A percentile compares a stretch with the other conserved stretches of the same genome.
Evolutionary conservation across 352 stramenopile genomes (phyloP).

Genomic region (Pythium grandisporangium): DNA sequence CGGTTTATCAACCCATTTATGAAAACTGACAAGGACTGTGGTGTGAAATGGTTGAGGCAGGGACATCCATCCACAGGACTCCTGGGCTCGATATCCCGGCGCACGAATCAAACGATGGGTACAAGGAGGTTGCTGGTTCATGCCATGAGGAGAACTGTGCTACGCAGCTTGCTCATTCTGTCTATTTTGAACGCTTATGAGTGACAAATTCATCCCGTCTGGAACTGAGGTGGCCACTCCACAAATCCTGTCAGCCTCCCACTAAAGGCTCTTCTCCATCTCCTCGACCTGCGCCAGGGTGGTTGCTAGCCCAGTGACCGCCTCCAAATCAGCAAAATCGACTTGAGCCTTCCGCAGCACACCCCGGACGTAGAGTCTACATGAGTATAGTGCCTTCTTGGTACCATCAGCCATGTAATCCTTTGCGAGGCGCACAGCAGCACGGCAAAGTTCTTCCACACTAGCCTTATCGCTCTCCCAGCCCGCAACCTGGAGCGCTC

Average conservation of each 20-base stretch:
- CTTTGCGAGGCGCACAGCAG: constrained; percentile 38
- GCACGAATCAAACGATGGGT: too few species aligned
- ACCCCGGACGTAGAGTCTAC: constrained; percentile 61
- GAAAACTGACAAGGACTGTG: too few species aligned
- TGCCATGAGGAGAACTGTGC: background rate
- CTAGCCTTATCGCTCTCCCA: constrained; percentile 57
- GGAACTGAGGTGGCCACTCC: background rate
- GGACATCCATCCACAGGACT: too few species aligned
- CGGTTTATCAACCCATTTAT: too few species aligned
- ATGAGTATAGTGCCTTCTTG: constrained; percentile 76
- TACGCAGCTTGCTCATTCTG: background rate
- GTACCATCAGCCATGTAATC: constrained; percentile 61
- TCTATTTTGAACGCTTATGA: background rate
- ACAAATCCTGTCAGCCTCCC: background rate
- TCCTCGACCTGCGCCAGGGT: constrained; percentile 44
- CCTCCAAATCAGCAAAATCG: constrained; percentile 43
- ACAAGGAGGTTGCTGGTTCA: too few species aligned
- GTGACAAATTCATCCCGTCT: background rate
- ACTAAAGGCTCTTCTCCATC: constrained; percentile 39
- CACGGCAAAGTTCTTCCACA: constrained; percentile 50
- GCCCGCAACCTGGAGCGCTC: constrained; percentile 49
- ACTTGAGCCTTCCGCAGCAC: constrained; percentile 74
- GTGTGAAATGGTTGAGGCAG: too few species aligned
- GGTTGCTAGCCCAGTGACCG: constrained; percentile 30
- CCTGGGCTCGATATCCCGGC: too few species aligned